Base-by-base conservation (phyloP, 176 grass and related monocot genomes). In the Rhynchospora breviuscula region DNA sequence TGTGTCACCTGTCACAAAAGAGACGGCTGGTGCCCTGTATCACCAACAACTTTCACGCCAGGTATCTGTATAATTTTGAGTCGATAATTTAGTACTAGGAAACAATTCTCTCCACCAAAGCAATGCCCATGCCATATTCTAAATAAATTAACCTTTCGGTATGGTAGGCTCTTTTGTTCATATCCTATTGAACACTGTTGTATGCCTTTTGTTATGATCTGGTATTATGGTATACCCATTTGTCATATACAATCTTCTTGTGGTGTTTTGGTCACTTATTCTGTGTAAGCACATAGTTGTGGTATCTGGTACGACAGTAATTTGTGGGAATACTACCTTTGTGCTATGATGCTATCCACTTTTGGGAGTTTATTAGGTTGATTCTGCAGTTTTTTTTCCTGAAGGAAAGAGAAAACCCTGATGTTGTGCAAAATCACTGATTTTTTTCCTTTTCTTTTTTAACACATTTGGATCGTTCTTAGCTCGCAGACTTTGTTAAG, bases 11-110 rank as follows among this genome's bases (percentile, higher is more conserved):
- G 97, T 99, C 69, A 96, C 97, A 54, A 99, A 99, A 88, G 97
- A 99, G 89, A 92, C 97, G 6, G 97, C 97, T 75, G 97, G 97
- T 75, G 93, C 93, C 82, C 80, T 99, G 79, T 99, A 99, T 78
- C 97, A 99, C 87, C 97, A 99, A 49, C 97, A 93, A 84, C 80
- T 99, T 62, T 91, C 93, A 66, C 86, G 93, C 11, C 93, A 99
- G 93, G 97, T 96, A 89, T 12, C 9, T 84, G 51, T 57, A 33
- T 51, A 35, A 78, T 57, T 5, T 51, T 73, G 17, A 70, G 0
- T 13, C 46, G 40, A 70, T 14, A 70, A 46, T 45, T 1, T 79
- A 6, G 23, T 54, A 17, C 63, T 31, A 72, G 43, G 29, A 87
- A 13, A 47, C 79, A 17, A 8, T 80, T 78, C 51, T 87, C 18